Percentiles rank a stretch among this genome's conserved stretches.
These are phyloP conservation scores for Dendrocalamus latiflorus DNA, from an alignment of 202 grass and related monocot species.

Conservation along the genomic window DNA sequence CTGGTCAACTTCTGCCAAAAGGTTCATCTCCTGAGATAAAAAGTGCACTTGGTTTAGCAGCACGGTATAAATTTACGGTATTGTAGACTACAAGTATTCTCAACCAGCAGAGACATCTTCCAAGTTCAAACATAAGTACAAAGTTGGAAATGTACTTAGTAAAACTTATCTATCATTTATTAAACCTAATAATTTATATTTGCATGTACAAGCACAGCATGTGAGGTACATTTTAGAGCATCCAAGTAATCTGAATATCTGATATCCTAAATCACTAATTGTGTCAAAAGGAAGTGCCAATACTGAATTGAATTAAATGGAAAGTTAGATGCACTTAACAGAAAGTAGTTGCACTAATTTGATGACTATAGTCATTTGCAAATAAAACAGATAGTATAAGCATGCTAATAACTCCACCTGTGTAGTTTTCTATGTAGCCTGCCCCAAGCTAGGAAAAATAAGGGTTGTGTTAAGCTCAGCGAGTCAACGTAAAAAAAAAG, in stretches of 20 bases:
- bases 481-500: too few species aligned
- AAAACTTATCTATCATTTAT: neutral
- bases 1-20: conserved; percentile 96
- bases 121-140: neutral
- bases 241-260: neutral
- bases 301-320: neutral
- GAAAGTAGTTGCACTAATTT: neutral
- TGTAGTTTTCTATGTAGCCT: too few species aligned
- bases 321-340: neutral
- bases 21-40: conserved; percentile 87
- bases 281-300: neutral
- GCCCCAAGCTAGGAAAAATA: too few species aligned
- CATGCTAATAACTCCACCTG: neutral
- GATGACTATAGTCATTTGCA: neutral
- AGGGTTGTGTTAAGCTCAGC: too few species aligned
- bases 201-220: neutral
- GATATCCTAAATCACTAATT: neutral
- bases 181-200: neutral
- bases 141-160: neutral
- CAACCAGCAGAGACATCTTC: neutral
- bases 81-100: neutral
- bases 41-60: conserved; percentile 22
- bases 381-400: neutral
- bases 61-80: neutral
- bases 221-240: neutral